Evolutionary conservation across 805 yeast genomes (phyloP), one percentile per base, ranked within the genome.

Genomic region (Suhomyces tanzawaensis): DNA sequence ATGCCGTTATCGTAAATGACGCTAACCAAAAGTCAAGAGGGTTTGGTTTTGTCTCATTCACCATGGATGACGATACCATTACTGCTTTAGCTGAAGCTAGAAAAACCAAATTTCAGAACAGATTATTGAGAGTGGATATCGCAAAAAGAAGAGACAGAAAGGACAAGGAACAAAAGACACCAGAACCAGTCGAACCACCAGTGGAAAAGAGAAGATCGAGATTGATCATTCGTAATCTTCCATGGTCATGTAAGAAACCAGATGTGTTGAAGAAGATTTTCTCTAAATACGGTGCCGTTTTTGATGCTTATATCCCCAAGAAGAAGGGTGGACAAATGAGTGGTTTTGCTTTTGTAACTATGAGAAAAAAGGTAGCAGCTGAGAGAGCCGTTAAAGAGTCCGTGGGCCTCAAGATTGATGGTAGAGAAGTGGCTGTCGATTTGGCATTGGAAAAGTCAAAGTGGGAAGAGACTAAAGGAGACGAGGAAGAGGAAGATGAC

Each of bases 271-370:
- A 76, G 53, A 81, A 81, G 49, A 54, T 80, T 6, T 93, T 93
- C 56, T 64, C 73, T 40, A 79, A 79, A 53, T 93, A 68, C 57
- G 99, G 99, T 36, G 82, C 85, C 19, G 96, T 93, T 24, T 79
- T 77, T 18, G 96, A 89, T 54, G 95, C 91, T 0, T 79, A 80
- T 49, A 87, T 93, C 48, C 99, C 99, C 32, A 79, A 86, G 53
- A 87, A 85, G 55, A 73, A 76, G 33, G 95, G 88, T 34, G 96
- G 96, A 12, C 81, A 77, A 58, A 85, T 93, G 93, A 69, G 83
- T 43, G 99, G 99, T 8, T 93, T 91, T 74, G 99, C 89, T 0
- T 93, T 93, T 60, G 89, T 93, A 7, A 84, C 93, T 1, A 85
- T 93, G 95, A 79, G 79, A 54, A 86, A 83, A 53, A 72, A 79